These are phyloP conservation scores for Chlorella sp. DNA, from an alignment of 139 green algal species.

Conservation along the genomic window DNA sequence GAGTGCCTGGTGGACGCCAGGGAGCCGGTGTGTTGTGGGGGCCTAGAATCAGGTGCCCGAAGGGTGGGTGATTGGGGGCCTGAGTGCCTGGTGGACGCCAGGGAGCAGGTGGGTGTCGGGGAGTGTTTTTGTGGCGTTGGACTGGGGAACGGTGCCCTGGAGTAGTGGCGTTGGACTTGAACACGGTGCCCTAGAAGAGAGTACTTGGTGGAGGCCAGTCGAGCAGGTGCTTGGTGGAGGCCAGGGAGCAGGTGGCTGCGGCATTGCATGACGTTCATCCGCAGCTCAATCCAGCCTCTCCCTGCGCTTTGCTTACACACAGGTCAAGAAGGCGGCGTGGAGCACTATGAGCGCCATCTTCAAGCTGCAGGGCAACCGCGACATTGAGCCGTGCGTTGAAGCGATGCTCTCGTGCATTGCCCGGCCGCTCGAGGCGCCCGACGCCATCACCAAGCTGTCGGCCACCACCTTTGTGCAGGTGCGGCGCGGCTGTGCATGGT, in stretches of 20 bases:
- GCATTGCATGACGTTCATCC: too few relatives aligned
- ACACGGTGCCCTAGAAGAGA: too few relatives aligned
- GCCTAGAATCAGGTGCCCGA: too few relatives aligned
- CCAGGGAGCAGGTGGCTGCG: too few relatives aligned
- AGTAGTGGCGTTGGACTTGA: too few relatives aligned
- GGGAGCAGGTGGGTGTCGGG: slow-evolving; percentile 40
- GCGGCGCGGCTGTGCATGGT: too few relatives aligned
- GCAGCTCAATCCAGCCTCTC: background rate
- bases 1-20: slow-evolving; percentile 36
- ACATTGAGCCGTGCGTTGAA: slow-evolving; percentile 84
- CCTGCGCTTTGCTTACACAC: background rate
- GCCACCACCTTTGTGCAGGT: slow-evolving; percentile 85
- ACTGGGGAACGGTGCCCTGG: too few relatives aligned
- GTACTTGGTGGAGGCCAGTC: too few relatives aligned
- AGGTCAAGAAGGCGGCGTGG: slow-evolving; percentile 50
- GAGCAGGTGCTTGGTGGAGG: too few relatives aligned
- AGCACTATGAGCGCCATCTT: slow-evolving; percentile 36
- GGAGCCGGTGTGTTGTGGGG: slow-evolving; percentile 40
- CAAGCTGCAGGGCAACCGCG: slow-evolving; percentile 72
- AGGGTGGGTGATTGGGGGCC: slow-evolving; percentile 47
- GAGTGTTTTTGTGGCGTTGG: too few relatives aligned
- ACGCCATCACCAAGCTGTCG: slow-evolving; percentile 81
- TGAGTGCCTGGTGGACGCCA: slow-evolving; percentile 34
- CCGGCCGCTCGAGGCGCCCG: slow-evolving; percentile 42
- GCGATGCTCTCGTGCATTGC: slow-evolving; percentile 74